phyloP scores from a whole-genome alignment of 805 yeast species.

The Kluyveromyces nonfermentans region DNA sequence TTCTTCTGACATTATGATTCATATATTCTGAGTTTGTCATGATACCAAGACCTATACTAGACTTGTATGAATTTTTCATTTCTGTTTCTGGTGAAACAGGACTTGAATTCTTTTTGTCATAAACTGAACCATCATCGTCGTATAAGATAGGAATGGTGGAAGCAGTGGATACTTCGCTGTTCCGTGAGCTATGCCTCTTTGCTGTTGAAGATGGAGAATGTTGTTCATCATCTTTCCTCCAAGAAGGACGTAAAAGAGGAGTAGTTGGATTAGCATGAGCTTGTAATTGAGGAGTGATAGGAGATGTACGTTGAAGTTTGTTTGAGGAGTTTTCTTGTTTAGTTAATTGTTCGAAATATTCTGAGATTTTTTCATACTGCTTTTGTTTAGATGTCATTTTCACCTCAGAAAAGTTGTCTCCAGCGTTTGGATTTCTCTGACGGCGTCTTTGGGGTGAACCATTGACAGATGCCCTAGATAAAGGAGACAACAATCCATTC shows the following conservation, averaged over 20 bases:
- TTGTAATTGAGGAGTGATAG: slow-evolving; percentile 9
- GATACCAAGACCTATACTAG: slow-evolving; percentile 1
- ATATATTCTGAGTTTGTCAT: neutral
- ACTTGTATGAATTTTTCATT: neutral
- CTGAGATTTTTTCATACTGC: slow-evolving; percentile 5
- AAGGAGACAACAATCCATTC: slow-evolving; percentile 9
- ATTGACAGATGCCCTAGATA: slow-evolving; percentile 18
- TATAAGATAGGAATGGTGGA: slow-evolving; percentile 24
- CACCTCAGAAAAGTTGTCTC: neutral
- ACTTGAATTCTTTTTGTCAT: neutral
- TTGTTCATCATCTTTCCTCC: neutral
- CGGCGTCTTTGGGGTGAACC: slow-evolving; percentile 15
- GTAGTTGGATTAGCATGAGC: slow-evolving; percentile 1
- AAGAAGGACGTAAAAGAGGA: neutral
- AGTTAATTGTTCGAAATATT: slow-evolving; percentile 5
- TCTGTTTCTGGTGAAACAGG: neutral
- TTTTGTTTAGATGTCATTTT: neutral
- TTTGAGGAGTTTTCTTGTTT: neutral
- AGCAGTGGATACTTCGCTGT: slow-evolving; percentile 23
- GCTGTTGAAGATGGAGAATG: slow-evolving; percentile 6
- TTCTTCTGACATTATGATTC: neutral
- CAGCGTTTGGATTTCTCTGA: neutral
- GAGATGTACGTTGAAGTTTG: neutral
- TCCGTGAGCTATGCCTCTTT: slow-evolving; percentile 17
- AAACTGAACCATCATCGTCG: slow-evolving; percentile 14